Percentiles rank a stretch among this genome's conserved stretches.
phyloP scores from a whole-genome alignment of 2,329 filamentous ascomycete species.

The Ascochyta koolunga region DNA sequence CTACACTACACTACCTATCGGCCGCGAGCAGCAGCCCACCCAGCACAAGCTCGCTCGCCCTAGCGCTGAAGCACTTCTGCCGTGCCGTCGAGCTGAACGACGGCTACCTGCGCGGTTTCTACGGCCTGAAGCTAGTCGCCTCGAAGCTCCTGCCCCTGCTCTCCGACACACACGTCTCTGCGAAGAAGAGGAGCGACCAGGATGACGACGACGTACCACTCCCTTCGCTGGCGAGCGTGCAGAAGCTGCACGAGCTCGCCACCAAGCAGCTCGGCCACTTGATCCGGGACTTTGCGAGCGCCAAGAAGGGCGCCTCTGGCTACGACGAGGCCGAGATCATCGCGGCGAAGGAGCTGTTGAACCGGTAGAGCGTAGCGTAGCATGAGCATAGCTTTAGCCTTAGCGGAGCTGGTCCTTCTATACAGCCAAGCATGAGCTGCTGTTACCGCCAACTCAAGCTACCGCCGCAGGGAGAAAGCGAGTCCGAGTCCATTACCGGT shows the following conservation, averaged over 20 bases:
- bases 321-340: conserved; percentile 74
- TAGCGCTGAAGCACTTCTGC: conserved; percentile 83
- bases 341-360: conserved; percentile 71
- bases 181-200: conserved; percentile 35
- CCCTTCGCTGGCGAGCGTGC: conserved; percentile 64
- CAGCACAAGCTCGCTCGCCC: conserved; percentile 59
- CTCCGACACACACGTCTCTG: conserved; percentile 30
- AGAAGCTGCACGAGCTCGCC: conserved; percentile 73
- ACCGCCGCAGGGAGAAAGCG: not conserved
- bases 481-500: too few relatives aligned
- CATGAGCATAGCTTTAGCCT: too few relatives aligned
- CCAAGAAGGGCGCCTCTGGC: conserved; percentile 71
- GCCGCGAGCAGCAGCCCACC: conserved; percentile 36
- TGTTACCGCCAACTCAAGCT: not conserved
- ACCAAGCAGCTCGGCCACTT: conserved; percentile 79
- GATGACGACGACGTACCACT: conserved; percentile 53
- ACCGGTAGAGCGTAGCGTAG: too few relatives aligned
- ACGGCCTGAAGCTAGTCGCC: conserved; percentile 81
- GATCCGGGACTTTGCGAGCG: conserved; percentile 65
- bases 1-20: conserved; percentile 80
- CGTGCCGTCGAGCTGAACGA: conserved; percentile 93
- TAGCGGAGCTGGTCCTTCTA: too few relatives aligned
- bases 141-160: conserved; percentile 40
- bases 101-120: conserved; percentile 89
- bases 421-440: too few relatives aligned